Conservation (phyloP, 805 yeast genomes). For the Lachancea fermentati region DNA sequence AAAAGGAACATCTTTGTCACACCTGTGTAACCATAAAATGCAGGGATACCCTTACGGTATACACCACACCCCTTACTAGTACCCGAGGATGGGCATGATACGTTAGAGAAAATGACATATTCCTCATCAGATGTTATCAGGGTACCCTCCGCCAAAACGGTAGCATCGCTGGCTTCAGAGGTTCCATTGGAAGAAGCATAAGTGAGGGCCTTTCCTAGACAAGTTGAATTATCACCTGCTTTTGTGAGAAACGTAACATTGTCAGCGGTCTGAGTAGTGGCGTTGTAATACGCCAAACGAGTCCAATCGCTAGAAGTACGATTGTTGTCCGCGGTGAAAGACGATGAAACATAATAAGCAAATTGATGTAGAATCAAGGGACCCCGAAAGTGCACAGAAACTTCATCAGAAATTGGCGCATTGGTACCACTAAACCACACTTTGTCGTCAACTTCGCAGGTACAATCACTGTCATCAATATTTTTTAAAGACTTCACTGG, state of each 20-base stretch:
- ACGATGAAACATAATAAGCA: constrained; percentile 51
- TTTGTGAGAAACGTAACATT: constrained; percentile 65
- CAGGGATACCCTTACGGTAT: constrained; percentile 68
- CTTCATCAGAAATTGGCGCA: constrained; percentile 59
- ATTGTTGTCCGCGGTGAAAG: constrained; percentile 30
- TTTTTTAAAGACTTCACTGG: constrained; percentile 27
- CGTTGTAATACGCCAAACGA: constrained; percentile 52
- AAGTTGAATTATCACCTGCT: constrained; percentile 54
- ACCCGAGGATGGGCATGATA: constrained; percentile 54
- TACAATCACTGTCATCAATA: constrained; percentile 20
- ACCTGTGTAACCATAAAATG: constrained; percentile 67
- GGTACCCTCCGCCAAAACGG: constrained; percentile 44
- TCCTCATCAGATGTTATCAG: constrained; percentile 54
- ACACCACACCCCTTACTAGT: constrained; percentile 64
- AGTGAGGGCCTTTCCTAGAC: constrained; percentile 64
- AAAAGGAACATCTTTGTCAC: constrained; percentile 65
- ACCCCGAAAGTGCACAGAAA: constrained; percentile 76
- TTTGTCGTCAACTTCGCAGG: constrained; percentile 26
- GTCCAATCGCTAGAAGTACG: constrained; percentile 45
- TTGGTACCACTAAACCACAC: constrained; percentile 46
- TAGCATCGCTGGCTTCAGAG: constrained; percentile 39
- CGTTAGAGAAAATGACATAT: constrained; percentile 52
- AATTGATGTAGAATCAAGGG: constrained; percentile 57
- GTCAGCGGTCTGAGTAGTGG: constrained; percentile 41
- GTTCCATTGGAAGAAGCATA: constrained; percentile 56